Evolutionary conservation across 208 protist genomes (phyloP), one percentile per base, ranked within the genome.

Genomic region (Endotrypanum monterogeii): DNA sequence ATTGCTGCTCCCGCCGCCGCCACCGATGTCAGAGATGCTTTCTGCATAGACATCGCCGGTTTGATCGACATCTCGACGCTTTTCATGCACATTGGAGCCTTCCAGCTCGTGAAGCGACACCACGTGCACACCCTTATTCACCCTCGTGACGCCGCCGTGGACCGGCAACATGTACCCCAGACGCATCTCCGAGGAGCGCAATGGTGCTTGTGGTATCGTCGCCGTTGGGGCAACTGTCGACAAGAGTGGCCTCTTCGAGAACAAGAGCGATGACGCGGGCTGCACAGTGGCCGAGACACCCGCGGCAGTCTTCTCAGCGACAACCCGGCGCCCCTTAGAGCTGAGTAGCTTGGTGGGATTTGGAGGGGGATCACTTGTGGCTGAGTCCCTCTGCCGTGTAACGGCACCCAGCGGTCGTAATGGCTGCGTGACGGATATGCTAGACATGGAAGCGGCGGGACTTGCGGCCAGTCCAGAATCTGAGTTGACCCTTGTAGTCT

Each of bases 111-210:
- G 25, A 30, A 12, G 25, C 41, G 41, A n/a, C 37, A 35, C 41
- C 14, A 25, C 20, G 30, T 23, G 41, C 41, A 11, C 73, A 25
- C 35, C 2, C 37, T 23, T 73, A 51, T 30, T 1, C 18, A 69
- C 60, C 20, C 51, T 68, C 18, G 68, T 79, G 30, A 65, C 48
- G 39, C 51, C 67, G n/a, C 74, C 60, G 52, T 79, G 51, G 8
- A 79, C 60, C 48, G 74, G 74, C 9, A 68, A 69, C 41, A 41
- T 39, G 39, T 71, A 41, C n/a, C 67, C 74, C 32, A 65, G 16
- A 35, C 52, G 51, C 7, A 52, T 23, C 1, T 52, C 58, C 5
- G 46, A 35, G n/a, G 66, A 73, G 9, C 20, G 1, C 60, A 67
- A 69, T 5, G 5, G 58, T 60, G n/a, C 25, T 3, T 30, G 57